Base-by-base conservation (phyloP, 1,284 basidiomycete genomes). In the Apiotrichum porosum region DNA sequence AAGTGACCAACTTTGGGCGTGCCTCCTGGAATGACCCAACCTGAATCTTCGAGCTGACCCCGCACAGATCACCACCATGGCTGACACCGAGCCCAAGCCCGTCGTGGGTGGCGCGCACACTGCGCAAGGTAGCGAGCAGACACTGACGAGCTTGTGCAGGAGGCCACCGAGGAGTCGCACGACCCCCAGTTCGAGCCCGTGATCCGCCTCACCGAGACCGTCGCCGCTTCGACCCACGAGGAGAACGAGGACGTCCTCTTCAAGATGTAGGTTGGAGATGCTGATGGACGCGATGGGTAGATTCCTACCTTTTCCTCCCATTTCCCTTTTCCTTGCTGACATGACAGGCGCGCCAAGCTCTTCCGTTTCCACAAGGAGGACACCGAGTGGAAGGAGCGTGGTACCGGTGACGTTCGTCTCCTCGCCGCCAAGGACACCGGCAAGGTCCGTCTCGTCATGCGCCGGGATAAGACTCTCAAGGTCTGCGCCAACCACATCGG, bases 391-490 rank as follows among this genome's bases (percentile, higher is more conserved):
- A 98, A 98, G 76, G 93, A 97, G 76, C 56, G 62, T 14, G 65
- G 65, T 15, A 94, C 90, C 23, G 91, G 90, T 37, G 89, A 93
- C 68, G 87, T 88, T 57, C 85, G 87, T 68, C 79, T 94, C 52
- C 81, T 94, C 58, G 78, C 84, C 68, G 87, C 93, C 79, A 91
- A 86, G 76, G 81, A 83, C 68, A 87, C 85, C 36, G 83, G 85
- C 78, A 97, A 97, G 77, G 81, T 95, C 64, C 83, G 95, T 54
- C 82, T 99, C 56, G 91, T 99, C 70, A 99, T 99, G 95, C 82
- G 95, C 76, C 88, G 95, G 75, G 95, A 99, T 81, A 97, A 97
- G 85, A 98, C 95, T 39, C 81, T 93, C 75, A 98, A 99, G 77
- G 93, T 98, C 73, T 98, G 95, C 78, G 95, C 95, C 54, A 99